phyloP scores from a whole-genome alignment of 179 eudicot genomes.

The Patellifolia procumbens region DNA sequence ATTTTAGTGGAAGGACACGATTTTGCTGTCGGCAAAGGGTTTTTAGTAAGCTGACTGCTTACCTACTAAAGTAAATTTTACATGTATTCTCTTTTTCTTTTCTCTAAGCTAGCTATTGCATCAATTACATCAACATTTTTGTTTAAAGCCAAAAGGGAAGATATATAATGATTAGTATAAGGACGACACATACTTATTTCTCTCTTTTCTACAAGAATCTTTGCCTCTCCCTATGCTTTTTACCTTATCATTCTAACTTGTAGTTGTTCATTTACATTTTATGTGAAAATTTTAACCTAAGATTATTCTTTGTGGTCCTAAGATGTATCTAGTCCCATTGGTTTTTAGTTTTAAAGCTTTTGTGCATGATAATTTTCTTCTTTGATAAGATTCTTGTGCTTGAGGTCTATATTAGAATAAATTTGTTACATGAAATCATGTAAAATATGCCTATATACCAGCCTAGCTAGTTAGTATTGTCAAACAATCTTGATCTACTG shows the following conservation, averaged over 20 bases:
- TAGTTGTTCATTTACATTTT: background rate
- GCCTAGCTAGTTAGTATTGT: background rate
- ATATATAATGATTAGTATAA: constrained; percentile 32
- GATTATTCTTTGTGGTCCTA: constrained; percentile 14
- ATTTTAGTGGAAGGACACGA: constrained; percentile 56
- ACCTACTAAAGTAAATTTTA: constrained; percentile 50
- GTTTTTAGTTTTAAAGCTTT: background rate
- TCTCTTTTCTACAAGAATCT: constrained; percentile 31
- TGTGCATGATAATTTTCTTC: background rate
- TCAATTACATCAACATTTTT: constrained; percentile 23
- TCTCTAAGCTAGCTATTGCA: constrained; percentile 8
- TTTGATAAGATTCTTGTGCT: constrained; percentile 12
- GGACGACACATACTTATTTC: constrained; percentile 25
- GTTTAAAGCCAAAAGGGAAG: constrained; percentile 18
- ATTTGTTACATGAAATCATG: background rate
- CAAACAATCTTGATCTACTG: too few relatives aligned
- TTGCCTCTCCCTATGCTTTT: constrained; percentile 20
- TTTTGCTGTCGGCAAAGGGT: constrained; percentile 65
- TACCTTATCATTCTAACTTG: constrained; percentile 18
- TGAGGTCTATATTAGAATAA: background rate
- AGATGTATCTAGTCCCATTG: background rate
- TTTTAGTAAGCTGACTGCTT: constrained; percentile 37
- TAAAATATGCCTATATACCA: background rate
- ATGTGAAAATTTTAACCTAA: background rate
- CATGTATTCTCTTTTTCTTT: constrained; percentile 1